These are phyloP conservation scores for Yarrowia divulgata DNA, from an alignment of 805 yeast species.

Conservation along the genomic window DNA sequence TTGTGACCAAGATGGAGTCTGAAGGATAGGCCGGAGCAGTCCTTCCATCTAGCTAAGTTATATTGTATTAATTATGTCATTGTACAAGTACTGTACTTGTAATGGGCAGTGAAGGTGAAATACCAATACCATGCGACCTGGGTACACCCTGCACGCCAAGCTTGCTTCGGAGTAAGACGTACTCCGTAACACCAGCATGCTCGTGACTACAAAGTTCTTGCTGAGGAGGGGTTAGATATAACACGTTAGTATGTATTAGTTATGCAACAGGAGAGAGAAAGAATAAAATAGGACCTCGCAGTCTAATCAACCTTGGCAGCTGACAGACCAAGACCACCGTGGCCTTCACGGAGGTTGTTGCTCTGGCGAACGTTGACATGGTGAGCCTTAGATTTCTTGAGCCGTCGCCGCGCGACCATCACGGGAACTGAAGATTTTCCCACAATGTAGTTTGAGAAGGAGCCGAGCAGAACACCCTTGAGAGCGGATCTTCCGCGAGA, in stretches of 20 bases:
- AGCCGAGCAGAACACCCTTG: conserved; percentile 76
- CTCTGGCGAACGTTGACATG: conserved; percentile 56
- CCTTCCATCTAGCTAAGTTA: background rate
- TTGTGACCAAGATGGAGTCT: background rate
- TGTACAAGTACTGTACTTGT: too few species aligned
- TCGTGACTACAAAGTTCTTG: too few species aligned
- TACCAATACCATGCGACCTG: background rate
- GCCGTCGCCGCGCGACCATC: conserved; percentile 77
- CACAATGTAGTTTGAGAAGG: conserved; percentile 73
- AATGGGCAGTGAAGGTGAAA: too few species aligned
- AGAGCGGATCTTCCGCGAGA: conserved; percentile 76
- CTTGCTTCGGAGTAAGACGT: too few species aligned
- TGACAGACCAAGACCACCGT: conserved; percentile 41
- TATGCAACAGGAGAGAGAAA: conserved; percentile 10
- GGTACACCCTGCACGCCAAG: too few species aligned
- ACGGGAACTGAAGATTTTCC: conserved; percentile 77
- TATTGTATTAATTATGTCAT: background rate
- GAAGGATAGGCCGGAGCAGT: background rate
- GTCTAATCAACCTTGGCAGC: conserved; percentile 44
- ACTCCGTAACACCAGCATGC: too few species aligned
- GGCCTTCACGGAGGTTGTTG: conserved; percentile 48
- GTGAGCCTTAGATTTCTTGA: conserved; percentile 70
- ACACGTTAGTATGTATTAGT: conserved; percentile 38
- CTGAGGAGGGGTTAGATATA: background rate
- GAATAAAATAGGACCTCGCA: background rate